These are phyloP conservation scores for Tulasnella calospora DNA, from an alignment of 768 basidiomycete genomes.

Conservation along the genomic window DNA sequence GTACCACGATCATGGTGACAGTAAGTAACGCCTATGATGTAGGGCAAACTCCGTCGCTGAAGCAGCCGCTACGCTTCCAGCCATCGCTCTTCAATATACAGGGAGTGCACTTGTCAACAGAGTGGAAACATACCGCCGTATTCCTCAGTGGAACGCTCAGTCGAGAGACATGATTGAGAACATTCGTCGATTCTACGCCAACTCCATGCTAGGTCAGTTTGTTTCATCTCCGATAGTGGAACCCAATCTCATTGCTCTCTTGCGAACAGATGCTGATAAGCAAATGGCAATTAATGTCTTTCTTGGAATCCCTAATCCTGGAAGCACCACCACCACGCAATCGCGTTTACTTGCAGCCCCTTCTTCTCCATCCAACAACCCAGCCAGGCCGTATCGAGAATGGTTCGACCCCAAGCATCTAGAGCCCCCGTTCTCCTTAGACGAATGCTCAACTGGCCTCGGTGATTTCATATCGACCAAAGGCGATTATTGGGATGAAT, in stretches of 20 bases:
- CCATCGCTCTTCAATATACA: slow-evolving; percentile 92
- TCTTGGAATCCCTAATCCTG: slow-evolving; percentile 53
- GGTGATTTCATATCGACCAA: slow-evolving; percentile 43
- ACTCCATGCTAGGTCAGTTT: slow-evolving; percentile 73
- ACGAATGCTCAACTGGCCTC: slow-evolving; percentile 60
- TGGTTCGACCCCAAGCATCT: slow-evolving; percentile 80
- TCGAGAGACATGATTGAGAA: slow-evolving; percentile 95
- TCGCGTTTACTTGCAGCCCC: background rate
- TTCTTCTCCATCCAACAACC: slow-evolving; percentile 34
- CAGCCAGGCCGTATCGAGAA: slow-evolving; percentile 65
- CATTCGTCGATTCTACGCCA: slow-evolving; percentile 89
- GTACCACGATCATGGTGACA: slow-evolving; percentile 97
- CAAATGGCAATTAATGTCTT: slow-evolving; percentile 98
- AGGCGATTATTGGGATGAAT: slow-evolving; percentile 78
- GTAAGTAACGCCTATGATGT: slow-evolving; percentile 45
- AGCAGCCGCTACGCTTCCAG: slow-evolving; percentile 41
- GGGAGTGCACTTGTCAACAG: slow-evolving; percentile 94
- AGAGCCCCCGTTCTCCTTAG: slow-evolving; percentile 58
- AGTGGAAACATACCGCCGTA: slow-evolving; percentile 90
- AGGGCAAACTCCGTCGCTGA: background rate
- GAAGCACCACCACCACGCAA: background rate
- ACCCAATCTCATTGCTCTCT: background rate
- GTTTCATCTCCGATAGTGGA: background rate
- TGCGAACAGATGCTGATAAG: slow-evolving; percentile 78
- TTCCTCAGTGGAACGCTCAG: slow-evolving; percentile 97